Percentiles rank a stretch among this genome's conserved stretches.
Evolutionary conservation across 164 flowering plant genomes (phyloP).

Genomic region (Liquidambar formosana): DNA sequence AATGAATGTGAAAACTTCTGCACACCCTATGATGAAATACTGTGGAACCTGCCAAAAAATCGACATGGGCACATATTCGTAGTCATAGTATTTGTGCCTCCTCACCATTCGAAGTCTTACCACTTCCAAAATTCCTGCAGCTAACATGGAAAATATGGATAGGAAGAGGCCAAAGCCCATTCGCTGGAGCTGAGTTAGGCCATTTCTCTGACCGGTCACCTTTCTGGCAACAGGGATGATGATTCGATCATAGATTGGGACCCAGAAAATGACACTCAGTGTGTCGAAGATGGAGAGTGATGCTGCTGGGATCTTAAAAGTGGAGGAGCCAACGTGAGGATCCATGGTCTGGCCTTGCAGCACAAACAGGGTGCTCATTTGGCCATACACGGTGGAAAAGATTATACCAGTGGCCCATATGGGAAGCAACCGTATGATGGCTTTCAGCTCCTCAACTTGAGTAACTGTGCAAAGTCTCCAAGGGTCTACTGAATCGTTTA

Average conservation of each 20-base stretch:
- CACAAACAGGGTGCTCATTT: slow-evolving; percentile 59
- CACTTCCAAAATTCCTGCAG: slow-evolving; percentile 53
- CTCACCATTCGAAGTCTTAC: slow-evolving; percentile 41
- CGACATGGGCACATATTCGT: too few relatives aligned
- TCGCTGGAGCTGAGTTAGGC: slow-evolving; percentile 66
- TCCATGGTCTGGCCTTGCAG: slow-evolving; percentile 63
- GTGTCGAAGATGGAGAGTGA: slow-evolving; percentile 64
- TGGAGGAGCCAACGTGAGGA: slow-evolving; percentile 31
- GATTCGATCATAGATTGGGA: slow-evolving; percentile 52
- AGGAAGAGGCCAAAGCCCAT: slow-evolving; percentile 74
- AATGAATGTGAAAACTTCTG: slow-evolving; percentile 64
- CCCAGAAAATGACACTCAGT: slow-evolving; percentile 61
- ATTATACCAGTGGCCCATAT: slow-evolving; percentile 68
- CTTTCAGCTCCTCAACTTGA: slow-evolving; percentile 76
- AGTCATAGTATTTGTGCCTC: slow-evolving; percentile 41
- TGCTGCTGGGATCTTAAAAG: slow-evolving; percentile 54
- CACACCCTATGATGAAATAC: slow-evolving; percentile 69
- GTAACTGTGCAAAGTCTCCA: slow-evolving; percentile 76
- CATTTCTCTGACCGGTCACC: slow-evolving; percentile 57
- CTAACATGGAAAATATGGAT: slow-evolving; percentile 55
- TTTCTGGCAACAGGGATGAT: slow-evolving; percentile 53
- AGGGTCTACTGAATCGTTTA: slow-evolving; percentile 36
- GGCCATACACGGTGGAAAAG: slow-evolving; percentile 54
- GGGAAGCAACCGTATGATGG: slow-evolving; percentile 55
- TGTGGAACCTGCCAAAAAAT: too few relatives aligned